Conservation (phyloP, 129 eudicot genomes). For the Pulicaria dysenterica region DNA sequence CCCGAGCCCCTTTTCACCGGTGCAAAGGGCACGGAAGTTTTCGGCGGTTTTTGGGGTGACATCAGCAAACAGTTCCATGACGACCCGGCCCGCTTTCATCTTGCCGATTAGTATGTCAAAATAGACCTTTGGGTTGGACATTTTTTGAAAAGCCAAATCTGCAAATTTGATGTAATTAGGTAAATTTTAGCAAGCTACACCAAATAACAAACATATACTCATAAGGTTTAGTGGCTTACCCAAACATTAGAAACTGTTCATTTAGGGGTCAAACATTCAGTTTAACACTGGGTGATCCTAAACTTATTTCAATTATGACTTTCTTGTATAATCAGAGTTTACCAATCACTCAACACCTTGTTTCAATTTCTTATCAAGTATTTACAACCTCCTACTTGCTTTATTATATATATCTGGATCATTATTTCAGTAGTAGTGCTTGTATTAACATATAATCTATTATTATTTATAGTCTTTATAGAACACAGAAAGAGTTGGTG, state of each 20-base stretch:
- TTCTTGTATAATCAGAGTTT: no score
- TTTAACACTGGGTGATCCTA: not conserved
- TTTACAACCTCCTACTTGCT: no score
- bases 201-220: no score
- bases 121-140: conserved; percentile 91
- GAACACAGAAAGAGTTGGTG: no score
- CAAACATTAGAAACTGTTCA: not conserved
- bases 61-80: conserved; percentile 81
- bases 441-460: no score
- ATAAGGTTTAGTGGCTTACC: no score
- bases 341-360: no score
- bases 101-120: conserved; percentile 81
- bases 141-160: conserved; percentile 20
- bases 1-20: conserved; percentile 94
- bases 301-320: no score
- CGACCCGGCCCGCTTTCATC: conserved; percentile 62
- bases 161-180: not conserved
- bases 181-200: not conserved
- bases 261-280: not conserved
- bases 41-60: conserved; percentile 83
- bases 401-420: no score
- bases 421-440: no score
- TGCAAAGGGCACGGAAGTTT: conserved; percentile 93
- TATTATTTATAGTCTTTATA: no score
- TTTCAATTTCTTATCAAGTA: no score